phyloP scores from a whole-genome alignment of 2,329 filamentous ascomycete genomes.

The Claviceps fusiformis region DNA sequence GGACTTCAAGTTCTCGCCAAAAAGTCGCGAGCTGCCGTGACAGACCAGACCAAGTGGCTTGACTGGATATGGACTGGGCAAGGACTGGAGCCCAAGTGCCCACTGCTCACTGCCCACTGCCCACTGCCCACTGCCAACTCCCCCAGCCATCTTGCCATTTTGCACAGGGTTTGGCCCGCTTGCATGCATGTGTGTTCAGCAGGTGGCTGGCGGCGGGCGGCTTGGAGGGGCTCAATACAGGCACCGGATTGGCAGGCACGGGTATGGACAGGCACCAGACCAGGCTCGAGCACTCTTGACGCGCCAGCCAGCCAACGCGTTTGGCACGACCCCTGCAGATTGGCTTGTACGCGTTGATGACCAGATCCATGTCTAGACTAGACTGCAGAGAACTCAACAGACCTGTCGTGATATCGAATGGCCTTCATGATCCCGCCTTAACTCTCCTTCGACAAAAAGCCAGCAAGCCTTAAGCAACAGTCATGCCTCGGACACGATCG shows the following conservation, averaged over 20 bases:
- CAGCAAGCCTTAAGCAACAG: background rate
- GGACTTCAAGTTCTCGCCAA: background rate
- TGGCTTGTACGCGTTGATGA: conserved; percentile 1
- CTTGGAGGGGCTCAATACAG: too few species aligned
- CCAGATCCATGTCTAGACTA: background rate
- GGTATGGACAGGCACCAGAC: too few species aligned
- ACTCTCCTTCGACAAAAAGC: background rate
- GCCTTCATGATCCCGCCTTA: background rate
- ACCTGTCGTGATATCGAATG: background rate
- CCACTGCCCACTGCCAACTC: background rate
- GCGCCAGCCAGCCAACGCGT: conserved; percentile 6
- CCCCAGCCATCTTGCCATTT: background rate
- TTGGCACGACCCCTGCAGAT: background rate
- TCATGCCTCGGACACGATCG: conserved; percentile 39
- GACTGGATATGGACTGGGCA: too few species aligned
- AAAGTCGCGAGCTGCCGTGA: background rate
- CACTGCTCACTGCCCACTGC: too few species aligned
- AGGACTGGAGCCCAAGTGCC: too few species aligned
- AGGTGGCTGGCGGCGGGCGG: background rate
- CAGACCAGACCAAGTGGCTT: too few species aligned
- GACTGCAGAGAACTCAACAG: background rate
- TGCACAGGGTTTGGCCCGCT: background rate
- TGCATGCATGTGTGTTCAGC: background rate
- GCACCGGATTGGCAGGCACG: too few species aligned
- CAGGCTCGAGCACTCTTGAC: background rate